Base-by-base conservation (phyloP, 306 rosid genomes). In the Begonia loranthoides region DNA sequence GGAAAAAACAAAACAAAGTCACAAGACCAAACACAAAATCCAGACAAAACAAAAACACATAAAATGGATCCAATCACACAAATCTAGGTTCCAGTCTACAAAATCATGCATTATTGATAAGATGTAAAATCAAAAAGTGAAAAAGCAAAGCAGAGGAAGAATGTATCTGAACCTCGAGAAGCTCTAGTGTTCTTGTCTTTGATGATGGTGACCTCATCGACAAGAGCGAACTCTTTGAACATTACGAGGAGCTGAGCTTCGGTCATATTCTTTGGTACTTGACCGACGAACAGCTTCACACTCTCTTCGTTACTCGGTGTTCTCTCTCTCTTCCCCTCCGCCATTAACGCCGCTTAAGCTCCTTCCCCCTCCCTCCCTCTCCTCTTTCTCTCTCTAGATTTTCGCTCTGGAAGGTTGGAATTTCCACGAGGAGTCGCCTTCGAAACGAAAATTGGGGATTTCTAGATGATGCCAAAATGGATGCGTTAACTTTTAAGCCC, bases 131-230 rank as follows among this genome's bases (percentile, higher is more conserved):
- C 36, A 16, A 56, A 24, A 45, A 1, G 10, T 49, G 36, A 39
- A 22, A 48, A 45, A 52, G 36, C 45, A 7, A 24, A n/a, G 17
- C 17, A 13, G 17, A 21, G 45, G 9, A 12, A 28, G 43, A 67
- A 49, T 59, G 54, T 4, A 24, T 15, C 10, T 13, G 24, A 54
- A 90, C 95, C 99, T 86, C 99, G 70, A 3, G 99, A 92, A 57
- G 88, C 79, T 54, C 93, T 93, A 34, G 94, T 92, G 17, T 74
- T 63, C 68, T 83, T 92, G 81, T 92, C 99, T 68, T 81, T 92
- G 87, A 92, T 92, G 78, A 92, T 71, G 84, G 86, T 92, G 94
- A 92, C 94, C 66, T 92, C 87, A 64, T 92, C 96, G 16, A 92
- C 94, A 63, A 92, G 55, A 4, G 93, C 81, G 60, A 86, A 80